Conservation (phyloP, 2,329 filamentous ascomycete species). For the Lachnellula occidentalis region DNA sequence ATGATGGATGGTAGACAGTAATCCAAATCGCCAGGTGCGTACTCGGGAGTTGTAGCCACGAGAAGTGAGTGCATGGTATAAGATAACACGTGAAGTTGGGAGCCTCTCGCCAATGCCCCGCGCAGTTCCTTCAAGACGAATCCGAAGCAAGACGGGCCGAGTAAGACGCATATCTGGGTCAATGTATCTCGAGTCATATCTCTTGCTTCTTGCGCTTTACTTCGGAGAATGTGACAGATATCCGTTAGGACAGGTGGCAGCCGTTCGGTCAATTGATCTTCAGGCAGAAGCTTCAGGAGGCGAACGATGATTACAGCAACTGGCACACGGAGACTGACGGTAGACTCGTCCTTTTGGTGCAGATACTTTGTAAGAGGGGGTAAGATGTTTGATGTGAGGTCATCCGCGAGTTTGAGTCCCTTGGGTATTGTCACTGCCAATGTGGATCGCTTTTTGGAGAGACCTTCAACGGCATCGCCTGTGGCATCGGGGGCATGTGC, state of each 20-base stretch:
- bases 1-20: conserved; percentile 78
- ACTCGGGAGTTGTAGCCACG: conserved; percentile 65
- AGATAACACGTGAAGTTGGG: conserved; percentile 90
- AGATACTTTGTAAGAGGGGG: conserved; percentile 78
- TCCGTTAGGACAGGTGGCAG: conserved; percentile 84
- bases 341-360: conserved; percentile 90
- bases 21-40: conserved; percentile 78
- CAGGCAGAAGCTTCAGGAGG: conserved; percentile 73
- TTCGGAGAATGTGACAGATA: conserved; percentile 87
- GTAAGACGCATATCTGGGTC: conserved; percentile 71
- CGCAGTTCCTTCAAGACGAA: conserved; percentile 92
- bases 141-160: conserved; percentile 78
- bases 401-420: conserved; percentile 60
- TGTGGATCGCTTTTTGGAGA: conserved; percentile 33
- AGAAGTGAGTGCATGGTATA: conserved; percentile 93
- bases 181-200: conserved; percentile 89
- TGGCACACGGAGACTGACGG: conserved; percentile 87
- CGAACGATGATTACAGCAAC: conserved; percentile 87
- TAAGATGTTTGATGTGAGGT: conserved; percentile 69
- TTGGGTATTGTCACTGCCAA: conserved; percentile 64
- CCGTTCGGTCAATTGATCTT: conserved; percentile 64
- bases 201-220: conserved; percentile 79
- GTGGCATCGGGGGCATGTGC: conserved; percentile 29
- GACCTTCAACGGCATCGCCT: conserved; percentile 27
- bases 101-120: conserved; percentile 75